Conservation (phyloP, 345 rosid genomes). For the Viola odorata region DNA sequence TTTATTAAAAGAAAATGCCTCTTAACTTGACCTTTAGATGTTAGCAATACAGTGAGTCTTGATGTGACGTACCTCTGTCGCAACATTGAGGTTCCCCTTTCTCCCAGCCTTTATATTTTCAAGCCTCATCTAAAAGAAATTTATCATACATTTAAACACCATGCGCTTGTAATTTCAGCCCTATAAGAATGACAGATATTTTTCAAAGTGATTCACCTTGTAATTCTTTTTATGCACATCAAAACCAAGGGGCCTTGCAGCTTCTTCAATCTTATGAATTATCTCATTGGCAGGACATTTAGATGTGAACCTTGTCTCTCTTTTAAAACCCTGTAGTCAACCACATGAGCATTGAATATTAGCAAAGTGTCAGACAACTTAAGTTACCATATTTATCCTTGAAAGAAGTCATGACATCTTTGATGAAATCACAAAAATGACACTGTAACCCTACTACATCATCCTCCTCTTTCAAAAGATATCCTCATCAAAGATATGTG, state of each 20-base stretch:
- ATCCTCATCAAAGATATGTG: neutral
- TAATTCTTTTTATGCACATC: slow-evolving; percentile 88
- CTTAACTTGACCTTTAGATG: neutral
- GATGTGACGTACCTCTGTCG: slow-evolving; percentile 60
- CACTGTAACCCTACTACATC: neutral
- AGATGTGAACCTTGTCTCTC: slow-evolving; percentile 87
- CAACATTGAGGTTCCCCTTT: slow-evolving; percentile 84
- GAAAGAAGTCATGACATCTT: no score
- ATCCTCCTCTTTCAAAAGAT: neutral
- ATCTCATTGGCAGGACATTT: slow-evolving; percentile 81
- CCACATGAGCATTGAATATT: neutral
- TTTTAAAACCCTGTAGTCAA: slow-evolving; percentile 58
- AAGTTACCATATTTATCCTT: neutral
- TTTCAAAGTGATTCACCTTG: slow-evolving; percentile 42
- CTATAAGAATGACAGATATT: neutral
- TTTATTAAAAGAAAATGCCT: neutral
- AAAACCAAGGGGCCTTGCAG: slow-evolving; percentile 90
- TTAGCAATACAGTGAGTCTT: neutral
- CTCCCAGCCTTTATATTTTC: slow-evolving; percentile 87
- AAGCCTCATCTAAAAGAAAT: slow-evolving; percentile 64
- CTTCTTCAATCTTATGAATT: slow-evolving; percentile 76
- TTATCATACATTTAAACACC: neutral
- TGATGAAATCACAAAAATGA: neutral
- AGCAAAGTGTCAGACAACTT: no score
- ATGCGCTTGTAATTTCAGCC: neutral